Evolutionary conservation across 177 flowering plant genomes (phyloP), one percentile per base, ranked within the genome.

Genomic region (Vitis hybrid): DNA sequence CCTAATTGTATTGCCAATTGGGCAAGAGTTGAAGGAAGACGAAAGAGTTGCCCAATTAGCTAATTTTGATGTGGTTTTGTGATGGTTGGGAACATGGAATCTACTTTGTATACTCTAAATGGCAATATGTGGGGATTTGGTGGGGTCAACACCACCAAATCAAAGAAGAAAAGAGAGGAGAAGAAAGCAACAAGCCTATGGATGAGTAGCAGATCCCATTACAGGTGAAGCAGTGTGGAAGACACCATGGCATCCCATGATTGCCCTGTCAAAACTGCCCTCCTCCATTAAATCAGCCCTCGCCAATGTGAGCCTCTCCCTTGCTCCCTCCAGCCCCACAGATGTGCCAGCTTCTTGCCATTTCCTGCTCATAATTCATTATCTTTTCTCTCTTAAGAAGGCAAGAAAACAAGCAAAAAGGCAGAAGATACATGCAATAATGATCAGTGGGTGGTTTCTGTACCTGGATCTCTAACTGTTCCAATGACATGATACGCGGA

Each of bases 191-290:
- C 72, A 62, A 84, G 74, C 98, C 97, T 86, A 82, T 9, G 94
- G 98, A 79, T 94, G 87, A 11, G 78, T 56, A 0, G 67, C 63
- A 46, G 86, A 80, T 51, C 81, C 86, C 13, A 83, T 10, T 0
- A 95, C 93, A 18, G 98, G 98, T 24, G 98, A 91, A 66, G 99
- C 98, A 6, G 90, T 88, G 80, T 95, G 98, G 74, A 95, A 95
- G 52, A 93, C 94, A 11, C 93, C 97, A 11, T 82, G 83, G 60
- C 96, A 93, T 7, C 96, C 96, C 79, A 76, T 79, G 69, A 93
- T 75, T n/a, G 97, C 92, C 2, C 78, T 82, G 66, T 90, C 97
- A 66, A 91, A 94, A 85, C 97, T 91, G 10, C 92, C 93, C 14
- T 90, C 93, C 73, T 75, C 88, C 78, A 86, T 83, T 18, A 95